These are phyloP conservation scores for Conringia planisiliqua DNA, from an alignment of 345 rosid species.

Conservation along the genomic window DNA sequence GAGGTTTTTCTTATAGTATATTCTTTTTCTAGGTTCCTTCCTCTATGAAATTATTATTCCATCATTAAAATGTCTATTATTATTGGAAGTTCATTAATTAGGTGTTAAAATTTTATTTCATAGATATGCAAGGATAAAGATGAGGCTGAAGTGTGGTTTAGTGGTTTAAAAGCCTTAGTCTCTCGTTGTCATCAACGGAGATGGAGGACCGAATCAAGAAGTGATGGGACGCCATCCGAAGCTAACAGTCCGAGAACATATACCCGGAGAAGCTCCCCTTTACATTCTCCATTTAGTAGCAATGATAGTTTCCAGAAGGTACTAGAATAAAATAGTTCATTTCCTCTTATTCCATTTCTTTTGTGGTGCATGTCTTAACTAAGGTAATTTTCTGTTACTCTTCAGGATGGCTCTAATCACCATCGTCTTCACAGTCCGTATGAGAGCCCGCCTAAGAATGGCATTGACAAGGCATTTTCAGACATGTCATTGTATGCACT, in stretches of 20 bases:
- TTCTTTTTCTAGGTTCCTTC: background rate
- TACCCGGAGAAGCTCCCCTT: conserved; percentile 90
- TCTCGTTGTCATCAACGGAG: conserved; percentile 39
- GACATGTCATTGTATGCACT: conserved; percentile 75
- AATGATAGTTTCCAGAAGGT: conserved; percentile 92
- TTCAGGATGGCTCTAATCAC: conserved; percentile 73
- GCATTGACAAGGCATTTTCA: conserved; percentile 79
- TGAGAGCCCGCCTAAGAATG: conserved; percentile 93
- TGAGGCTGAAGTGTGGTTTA: conserved; percentile 74
- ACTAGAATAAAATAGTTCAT: conserved; percentile 18
- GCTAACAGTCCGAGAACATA: conserved; percentile 85
- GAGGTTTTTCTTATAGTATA: conserved; percentile 26
- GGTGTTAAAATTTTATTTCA: conserved; percentile 2
- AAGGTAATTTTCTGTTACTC: background rate
- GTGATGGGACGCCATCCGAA: conserved; percentile 56
- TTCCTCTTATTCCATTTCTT: background rate
- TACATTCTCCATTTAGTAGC: conserved; percentile 67
- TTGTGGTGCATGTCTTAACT: conserved; percentile 6
- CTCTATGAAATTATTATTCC: conserved; percentile 3
- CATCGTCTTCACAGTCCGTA: conserved; percentile 82
- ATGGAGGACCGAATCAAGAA: conserved; percentile 41
- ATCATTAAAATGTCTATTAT: conserved; percentile 5
- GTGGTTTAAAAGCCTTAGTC: conserved; percentile 51
- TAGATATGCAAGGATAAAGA: conserved; percentile 74
- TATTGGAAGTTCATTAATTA: background rate